Conservation (phyloP, 495 filamentous ascomycete genomes). For the Achaetomiella virescens region DNA sequence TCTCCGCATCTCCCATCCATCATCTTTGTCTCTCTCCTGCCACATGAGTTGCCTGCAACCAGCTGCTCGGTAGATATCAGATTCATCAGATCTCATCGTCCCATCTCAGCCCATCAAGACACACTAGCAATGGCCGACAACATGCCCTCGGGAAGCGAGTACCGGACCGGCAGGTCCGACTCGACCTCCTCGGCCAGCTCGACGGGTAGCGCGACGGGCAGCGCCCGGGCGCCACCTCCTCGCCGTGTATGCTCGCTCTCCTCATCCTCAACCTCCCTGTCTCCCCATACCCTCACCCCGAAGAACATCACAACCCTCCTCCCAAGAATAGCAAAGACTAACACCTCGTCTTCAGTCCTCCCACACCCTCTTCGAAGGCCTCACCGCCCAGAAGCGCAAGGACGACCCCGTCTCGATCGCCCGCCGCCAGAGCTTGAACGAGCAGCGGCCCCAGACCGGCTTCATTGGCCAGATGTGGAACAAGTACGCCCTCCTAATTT, state of each 20-base stretch:
- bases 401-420: constrained; percentile 34
- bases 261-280: not conserved
- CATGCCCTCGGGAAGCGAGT: constrained; percentile 8
- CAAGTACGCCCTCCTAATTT: constrained; percentile 26
- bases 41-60: not conserved
- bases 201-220: not conserved
- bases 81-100: not conserved
- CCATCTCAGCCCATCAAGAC: not conserved
- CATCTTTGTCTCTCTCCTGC: not conserved
- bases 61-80: not conserved
- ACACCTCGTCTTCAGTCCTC: constrained; percentile 24
- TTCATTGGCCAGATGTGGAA: constrained; percentile 45
- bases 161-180: constrained; percentile 25
- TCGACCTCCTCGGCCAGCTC: constrained; percentile 26
- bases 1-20: not conserved
- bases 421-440: constrained; percentile 39
- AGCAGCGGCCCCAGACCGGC: constrained; percentile 38
- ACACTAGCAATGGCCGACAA: constrained; percentile 13
- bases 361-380: constrained; percentile 34
- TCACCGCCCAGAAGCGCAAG: constrained; percentile 39
- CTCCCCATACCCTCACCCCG: not conserved
- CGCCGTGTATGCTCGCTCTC: constrained; percentile 10
- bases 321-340: not conserved
- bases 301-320: not conserved
- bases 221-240: not conserved